Base-by-base conservation (phyloP, 257 asterid species). In the Osmanthus fragrans region DNA sequence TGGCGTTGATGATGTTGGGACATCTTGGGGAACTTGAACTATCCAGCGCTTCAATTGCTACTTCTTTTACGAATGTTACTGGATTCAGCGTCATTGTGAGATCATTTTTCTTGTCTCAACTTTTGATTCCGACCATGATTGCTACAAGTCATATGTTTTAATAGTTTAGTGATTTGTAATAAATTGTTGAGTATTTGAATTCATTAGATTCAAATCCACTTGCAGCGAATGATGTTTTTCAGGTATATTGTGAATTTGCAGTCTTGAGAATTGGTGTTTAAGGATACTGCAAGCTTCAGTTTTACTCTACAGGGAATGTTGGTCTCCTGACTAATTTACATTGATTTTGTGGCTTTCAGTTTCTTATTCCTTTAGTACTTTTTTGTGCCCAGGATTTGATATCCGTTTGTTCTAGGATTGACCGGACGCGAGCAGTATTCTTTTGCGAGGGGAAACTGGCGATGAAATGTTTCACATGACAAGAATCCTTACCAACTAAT, bases 1-100 rank as follows among this genome's bases (percentile, higher is more conserved):
- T 90, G 3, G 89, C 97, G 2, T 71, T 92, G 37, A 87, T 89
- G 27, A 92, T 90, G 97, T 8, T 92, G 67, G 97, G 97, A 0
- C 96, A 88, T 78, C 79, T 92, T 4, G 86, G 86, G 4, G 82
- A 92, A 63, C 92, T 92, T 70, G 51, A 87, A 19, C 86, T 91
- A 15, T 88, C 97, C 1, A 67, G 94, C n/a, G 91, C 91, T 33
- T 77, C 96, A 3, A 81, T 92, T 65, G 93, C 97, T 72, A 90
- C 91, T 0, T 90, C 95, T 30, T 77, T 76, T 56, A 76, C 85
- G 71, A 85, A 88, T 39, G 96, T 88, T 70, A 84, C 95, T 1
- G 97, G 96, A 40, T 92, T 76, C 87, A 90, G 96, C 76, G 21
- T 92, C 21, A 77, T 92, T 29, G 97, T 90, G 81, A 80, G 86